Conservation (phyloP, 192 early-diverging fungal genomes). For the Gaertneriomyces semiglobifer region DNA sequence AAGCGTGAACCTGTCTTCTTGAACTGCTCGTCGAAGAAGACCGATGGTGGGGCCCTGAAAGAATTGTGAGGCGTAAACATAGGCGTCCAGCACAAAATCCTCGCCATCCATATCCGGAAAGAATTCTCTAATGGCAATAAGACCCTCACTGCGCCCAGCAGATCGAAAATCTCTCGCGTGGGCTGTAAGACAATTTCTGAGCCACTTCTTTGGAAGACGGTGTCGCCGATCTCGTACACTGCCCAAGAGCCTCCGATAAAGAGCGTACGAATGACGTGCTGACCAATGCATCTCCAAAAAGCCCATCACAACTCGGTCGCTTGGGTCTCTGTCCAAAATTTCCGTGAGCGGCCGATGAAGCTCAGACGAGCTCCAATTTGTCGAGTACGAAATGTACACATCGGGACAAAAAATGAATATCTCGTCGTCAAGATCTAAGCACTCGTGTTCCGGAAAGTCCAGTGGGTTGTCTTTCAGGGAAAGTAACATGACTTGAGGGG, state of each 20-base stretch:
- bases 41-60: not conserved
- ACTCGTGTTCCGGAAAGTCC: constrained; percentile 1
- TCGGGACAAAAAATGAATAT: constrained; percentile 1
- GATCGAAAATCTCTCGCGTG: not conserved
- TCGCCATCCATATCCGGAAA: not conserved
- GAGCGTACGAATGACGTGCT: not conserved
- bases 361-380: no score
- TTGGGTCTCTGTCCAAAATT: constrained; percentile 3
- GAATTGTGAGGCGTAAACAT: not conserved
- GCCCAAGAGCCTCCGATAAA: not conserved
- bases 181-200: not conserved
- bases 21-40: constrained; percentile 1
- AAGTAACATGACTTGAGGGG: not conserved
- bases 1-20: not conserved
- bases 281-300: constrained; percentile 5
- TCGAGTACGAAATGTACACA: not conserved
- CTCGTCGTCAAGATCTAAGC: not conserved
- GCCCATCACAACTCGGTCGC: constrained; percentile 2
- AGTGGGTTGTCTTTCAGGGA: not conserved
- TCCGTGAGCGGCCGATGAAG: not conserved
- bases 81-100: not conserved
- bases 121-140: not conserved
- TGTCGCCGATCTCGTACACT: not conserved
- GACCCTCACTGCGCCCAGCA: not conserved
- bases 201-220: not conserved